A percentile compares a stretch with the other conserved stretches of the same genome.
phyloP scores from a whole-genome alignment of 306 rosid species.

The Vicia villosa region DNA sequence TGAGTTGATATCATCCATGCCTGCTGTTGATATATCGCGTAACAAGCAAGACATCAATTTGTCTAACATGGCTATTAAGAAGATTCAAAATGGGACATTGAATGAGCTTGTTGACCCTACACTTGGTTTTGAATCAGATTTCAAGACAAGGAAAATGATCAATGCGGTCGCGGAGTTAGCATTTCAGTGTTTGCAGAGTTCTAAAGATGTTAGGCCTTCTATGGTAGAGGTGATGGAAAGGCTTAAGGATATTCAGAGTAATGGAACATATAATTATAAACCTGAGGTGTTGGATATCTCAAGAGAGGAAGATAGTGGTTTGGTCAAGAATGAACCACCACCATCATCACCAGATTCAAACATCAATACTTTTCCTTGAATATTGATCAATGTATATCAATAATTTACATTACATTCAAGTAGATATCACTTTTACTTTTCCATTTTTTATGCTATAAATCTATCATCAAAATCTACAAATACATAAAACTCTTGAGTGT shows the following conservation, averaged over 20 bases:
- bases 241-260: slow-evolving; percentile 49
- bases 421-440: neutral
- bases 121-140: slow-evolving; percentile 65
- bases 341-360: slow-evolving; percentile 60
- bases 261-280: slow-evolving; percentile 32
- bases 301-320: slow-evolving; percentile 43
- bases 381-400: neutral
- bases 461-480: neutral
- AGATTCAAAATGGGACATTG: slow-evolving; percentile 60
- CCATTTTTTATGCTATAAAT: neutral
- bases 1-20: slow-evolving; percentile 78
- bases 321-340: slow-evolving; percentile 50
- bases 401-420: neutral
- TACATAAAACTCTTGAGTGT: too few species aligned
- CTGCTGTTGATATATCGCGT: slow-evolving; percentile 77
- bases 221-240: slow-evolving; percentile 61
- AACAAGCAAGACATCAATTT: slow-evolving; percentile 70
- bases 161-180: slow-evolving; percentile 80
- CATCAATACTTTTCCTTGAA: neutral
- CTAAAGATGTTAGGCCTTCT: slow-evolving; percentile 67
- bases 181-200: slow-evolving; percentile 72
- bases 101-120: slow-evolving; percentile 68
- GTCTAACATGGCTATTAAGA: slow-evolving; percentile 74
- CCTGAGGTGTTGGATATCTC: slow-evolving; percentile 50
- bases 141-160: slow-evolving; percentile 52